Evolutionary conservation across 148 eudicot genomes (phyloP).

Genomic region (Polygonum maritimum): DNA sequence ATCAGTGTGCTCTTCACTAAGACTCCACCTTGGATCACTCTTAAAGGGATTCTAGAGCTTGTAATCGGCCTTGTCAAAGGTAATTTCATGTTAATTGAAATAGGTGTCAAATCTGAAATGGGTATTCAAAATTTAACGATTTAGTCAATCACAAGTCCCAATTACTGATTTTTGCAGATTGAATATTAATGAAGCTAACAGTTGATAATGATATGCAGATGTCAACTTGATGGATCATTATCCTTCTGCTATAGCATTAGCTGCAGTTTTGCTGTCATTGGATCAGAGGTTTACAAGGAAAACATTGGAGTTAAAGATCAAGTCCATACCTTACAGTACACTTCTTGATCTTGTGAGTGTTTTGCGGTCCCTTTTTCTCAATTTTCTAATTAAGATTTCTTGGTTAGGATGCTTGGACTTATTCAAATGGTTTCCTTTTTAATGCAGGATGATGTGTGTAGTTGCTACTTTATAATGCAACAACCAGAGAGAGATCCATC

Average conservation of each 20-base stretch:
- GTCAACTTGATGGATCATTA: conserved; percentile 27
- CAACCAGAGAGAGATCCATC: conserved; percentile 4
- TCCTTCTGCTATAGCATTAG: conserved; percentile 34
- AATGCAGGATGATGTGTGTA: conserved; percentile 29
- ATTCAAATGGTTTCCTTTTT: neutral
- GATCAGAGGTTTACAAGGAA: conserved; percentile 31
- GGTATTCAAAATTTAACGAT: neutral
- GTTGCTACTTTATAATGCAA: conserved; percentile 33
- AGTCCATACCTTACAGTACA: conserved; percentile 13
- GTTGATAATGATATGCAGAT: conserved; percentile 19
- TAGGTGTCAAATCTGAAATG: neutral
- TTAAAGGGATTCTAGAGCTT: conserved; percentile 15
- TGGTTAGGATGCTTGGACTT: neutral
- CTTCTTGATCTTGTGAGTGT: conserved; percentile 27
- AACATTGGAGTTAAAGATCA: conserved; percentile 29
- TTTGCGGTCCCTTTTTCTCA: neutral
- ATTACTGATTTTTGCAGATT: too few relatives aligned
- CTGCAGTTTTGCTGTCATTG: conserved; percentile 34
- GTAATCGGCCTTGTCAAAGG: conserved; percentile 30
- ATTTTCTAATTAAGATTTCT: neutral
- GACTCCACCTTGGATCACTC: conserved; percentile 9
- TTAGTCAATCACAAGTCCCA: too few relatives aligned
- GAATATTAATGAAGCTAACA: too few relatives aligned
- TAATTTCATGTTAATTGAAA: conserved; percentile 11
- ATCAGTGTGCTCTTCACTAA: conserved; percentile 15